Evolutionary conservation across 495 filamentous ascomycete species (phyloP).

Genomic region (Trichoderma orchidacearum): DNA sequence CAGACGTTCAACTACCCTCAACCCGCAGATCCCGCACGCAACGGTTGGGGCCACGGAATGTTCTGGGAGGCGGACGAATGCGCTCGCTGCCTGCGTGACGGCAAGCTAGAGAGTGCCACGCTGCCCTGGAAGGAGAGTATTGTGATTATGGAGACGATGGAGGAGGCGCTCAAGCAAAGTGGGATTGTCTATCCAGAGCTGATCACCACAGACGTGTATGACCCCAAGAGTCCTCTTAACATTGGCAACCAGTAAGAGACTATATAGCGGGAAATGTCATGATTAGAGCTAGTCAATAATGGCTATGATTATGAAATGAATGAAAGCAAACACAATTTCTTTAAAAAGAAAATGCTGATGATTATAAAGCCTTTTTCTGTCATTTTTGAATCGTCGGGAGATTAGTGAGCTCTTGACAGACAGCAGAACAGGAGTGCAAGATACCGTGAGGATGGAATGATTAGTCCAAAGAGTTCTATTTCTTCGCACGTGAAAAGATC

Average conservation of each 20-base stretch:
- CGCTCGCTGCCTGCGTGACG: conserved; percentile 70
- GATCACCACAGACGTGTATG: conserved; percentile 68
- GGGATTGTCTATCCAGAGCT: conserved; percentile 65
- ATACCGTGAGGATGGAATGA: no score
- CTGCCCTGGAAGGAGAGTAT: conserved; percentile 74
- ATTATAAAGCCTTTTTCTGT: no score
- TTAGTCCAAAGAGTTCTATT: no score
- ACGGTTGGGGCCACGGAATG: conserved; percentile 62
- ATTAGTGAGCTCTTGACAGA: no score
- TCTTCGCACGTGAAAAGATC: no score
- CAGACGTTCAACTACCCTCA: conserved; percentile 51
- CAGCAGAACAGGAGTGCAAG: no score
- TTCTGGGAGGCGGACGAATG: conserved; percentile 93
- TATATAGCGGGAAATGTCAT: no score
- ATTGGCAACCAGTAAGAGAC: conserved; percentile 18
- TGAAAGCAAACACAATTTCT: no score
- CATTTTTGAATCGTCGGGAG: no score
- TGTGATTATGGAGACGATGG: conserved; percentile 89
- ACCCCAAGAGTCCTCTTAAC: conserved; percentile 38
- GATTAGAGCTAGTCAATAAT: no score
- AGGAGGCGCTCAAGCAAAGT: conserved; percentile 67
- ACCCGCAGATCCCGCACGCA: conserved; percentile 34
- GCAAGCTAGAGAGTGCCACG: conserved; percentile 60
- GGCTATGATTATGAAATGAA: no score
- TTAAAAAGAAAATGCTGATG: no score